Base-by-base conservation (phyloP, 768 basidiomycete genomes). In the Collybiopsis confluens region DNA sequence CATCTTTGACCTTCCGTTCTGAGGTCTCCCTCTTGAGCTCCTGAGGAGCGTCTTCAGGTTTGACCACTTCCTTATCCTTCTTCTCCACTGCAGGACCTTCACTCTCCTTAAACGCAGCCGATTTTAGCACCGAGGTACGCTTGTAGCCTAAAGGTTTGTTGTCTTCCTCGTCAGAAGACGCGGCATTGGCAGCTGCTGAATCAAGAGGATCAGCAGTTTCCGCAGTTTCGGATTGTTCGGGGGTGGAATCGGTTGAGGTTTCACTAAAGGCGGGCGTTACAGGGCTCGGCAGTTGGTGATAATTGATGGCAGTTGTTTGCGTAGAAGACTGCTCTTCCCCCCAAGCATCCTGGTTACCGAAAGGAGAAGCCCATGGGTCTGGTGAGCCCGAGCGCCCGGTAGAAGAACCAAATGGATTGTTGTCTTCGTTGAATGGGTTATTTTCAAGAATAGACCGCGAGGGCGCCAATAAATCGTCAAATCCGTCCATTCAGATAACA, bases 321-420 rank as follows among this genome's bases (percentile, higher is more conserved):
- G 45, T 37, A 6, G 33, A 26, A 56, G n/a, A 36, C n/a, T 50
- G 42, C 18, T 48, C 50, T 16, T 40, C 36, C 5, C 20, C 35
- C 47, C 47, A 48, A 37, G 47, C 47, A 48, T 48, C 47, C 8
- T 54, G 44, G 8, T 54, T 27, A 40, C 73, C 73, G 57, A 76
- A 83, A 36, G 81, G 83, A 54, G 77, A 79, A 3, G 85, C 72
- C 88, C 88, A 91, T 59, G 88, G 88, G 66, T 90, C 88, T 40
- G 86, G 85, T 18, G 88, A 88, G 58, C 68, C 64, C 20, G 86
- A 82, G 40, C 87, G 78, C 54, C 79, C 78, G n/a, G 77, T n/a
- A n/a, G n/a, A 71, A 33, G 47, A 48, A 35, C 47, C 47, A 60
- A 88, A 89, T 4, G 85, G 85, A 37, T 48, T 48, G n/a, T 37